Conservation (phyloP, 1,284 basidiomycete species). For the Waitea zeae region DNA sequence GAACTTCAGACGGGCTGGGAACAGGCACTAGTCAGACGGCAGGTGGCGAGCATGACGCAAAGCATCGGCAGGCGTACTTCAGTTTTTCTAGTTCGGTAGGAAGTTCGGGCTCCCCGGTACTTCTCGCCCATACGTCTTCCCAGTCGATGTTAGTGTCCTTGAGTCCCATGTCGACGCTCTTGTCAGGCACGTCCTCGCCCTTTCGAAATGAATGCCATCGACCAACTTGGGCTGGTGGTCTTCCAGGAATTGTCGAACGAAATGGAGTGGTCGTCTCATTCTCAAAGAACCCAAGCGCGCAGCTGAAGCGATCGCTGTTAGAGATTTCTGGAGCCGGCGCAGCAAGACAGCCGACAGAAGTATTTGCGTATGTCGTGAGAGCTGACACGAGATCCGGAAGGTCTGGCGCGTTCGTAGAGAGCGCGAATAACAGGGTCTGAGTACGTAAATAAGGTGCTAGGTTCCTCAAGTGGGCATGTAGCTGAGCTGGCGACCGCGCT, state of each 20-base stretch:
- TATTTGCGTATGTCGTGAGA: conserved; percentile 1
- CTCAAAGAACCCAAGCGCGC: conserved; percentile 1
- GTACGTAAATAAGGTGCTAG: not conserved
- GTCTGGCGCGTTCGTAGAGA: not conserved
- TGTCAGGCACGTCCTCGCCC: no score
- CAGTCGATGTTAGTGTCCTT: no score
- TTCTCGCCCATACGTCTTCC: no score
- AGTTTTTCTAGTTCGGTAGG: no score
- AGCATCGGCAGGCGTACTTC: no score
- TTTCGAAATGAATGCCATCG: conserved; percentile 3
- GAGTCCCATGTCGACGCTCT: no score
- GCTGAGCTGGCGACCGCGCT: not conserved
- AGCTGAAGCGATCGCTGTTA: not conserved
- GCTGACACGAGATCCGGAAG: conserved; percentile 1
- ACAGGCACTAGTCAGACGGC: not conserved
- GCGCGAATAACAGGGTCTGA: conserved; percentile 2
- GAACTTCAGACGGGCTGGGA: conserved; percentile 20
- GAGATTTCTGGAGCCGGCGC: not conserved
- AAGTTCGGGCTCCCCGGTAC: no score
- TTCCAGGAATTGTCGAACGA: conserved; percentile 2
- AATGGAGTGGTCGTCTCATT: not conserved
- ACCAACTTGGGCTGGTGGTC: conserved; percentile 1
- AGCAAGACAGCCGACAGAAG: not conserved
- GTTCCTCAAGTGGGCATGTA: not conserved
- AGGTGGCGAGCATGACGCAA: not conserved